phyloP scores from a whole-genome alignment of 164 flowering plant genomes.

The Magnolia changhungtana region DNA sequence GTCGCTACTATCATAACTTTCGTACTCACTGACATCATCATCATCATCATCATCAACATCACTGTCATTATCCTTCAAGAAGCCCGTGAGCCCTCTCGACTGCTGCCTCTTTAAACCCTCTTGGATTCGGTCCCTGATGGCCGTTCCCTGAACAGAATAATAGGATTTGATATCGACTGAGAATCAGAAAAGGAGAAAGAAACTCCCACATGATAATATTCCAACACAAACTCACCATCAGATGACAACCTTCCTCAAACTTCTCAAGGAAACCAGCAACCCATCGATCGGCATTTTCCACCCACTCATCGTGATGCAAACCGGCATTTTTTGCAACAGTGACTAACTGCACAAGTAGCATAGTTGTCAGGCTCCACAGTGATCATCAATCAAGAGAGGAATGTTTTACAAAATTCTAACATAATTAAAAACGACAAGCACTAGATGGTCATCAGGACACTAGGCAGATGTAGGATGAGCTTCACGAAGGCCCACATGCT shows the following conservation, averaged over 20 bases:
- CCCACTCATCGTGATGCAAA: constrained; percentile 66
- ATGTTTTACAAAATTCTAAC: background rate
- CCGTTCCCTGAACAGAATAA: constrained; percentile 10
- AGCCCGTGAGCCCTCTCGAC: constrained; percentile 3
- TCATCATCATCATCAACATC: constrained; percentile 8
- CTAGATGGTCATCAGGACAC: too few relatives aligned
- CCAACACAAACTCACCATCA: constrained; percentile 38
- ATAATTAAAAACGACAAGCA: too few relatives aligned
- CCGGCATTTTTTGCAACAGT: constrained; percentile 71
- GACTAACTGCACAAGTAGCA: constrained; percentile 39
- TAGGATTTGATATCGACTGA: background rate
- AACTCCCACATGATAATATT: background rate
- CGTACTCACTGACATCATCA: background rate
- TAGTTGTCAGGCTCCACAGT: background rate
- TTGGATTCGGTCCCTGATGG: constrained; percentile 31
- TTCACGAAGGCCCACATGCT: too few relatives aligned
- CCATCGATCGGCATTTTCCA: constrained; percentile 82
- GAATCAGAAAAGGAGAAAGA: background rate
- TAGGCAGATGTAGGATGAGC: too few relatives aligned
- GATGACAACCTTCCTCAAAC: constrained; percentile 86
- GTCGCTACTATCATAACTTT: background rate
- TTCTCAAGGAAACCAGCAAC: constrained; percentile 80
- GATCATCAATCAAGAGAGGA: background rate
- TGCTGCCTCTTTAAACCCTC: constrained; percentile 29
- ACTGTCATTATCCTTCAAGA: background rate